A percentile compares a stretch with the other conserved stretches of the same genome.
Conservation (phyloP, 2,329 filamentous ascomycete genomes). For the Penicillium sp. region DNA sequence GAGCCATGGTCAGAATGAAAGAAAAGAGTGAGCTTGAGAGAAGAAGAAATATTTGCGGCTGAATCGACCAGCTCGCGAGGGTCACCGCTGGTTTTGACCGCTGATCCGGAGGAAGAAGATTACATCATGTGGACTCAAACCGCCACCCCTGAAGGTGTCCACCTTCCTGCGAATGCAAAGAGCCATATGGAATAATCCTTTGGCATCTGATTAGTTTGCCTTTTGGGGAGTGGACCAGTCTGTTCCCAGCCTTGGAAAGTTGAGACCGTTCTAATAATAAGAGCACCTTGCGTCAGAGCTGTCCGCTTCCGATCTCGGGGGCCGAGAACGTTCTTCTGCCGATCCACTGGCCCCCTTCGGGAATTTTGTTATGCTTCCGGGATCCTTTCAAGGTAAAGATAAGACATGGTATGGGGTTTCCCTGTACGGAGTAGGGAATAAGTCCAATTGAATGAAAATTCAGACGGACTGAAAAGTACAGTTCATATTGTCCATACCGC, state of each 20-base stretch:
- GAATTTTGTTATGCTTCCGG: not conserved
- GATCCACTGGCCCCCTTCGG: not conserved
- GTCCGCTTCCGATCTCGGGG: conserved; percentile 1
- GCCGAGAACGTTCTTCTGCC: conserved; percentile 2
- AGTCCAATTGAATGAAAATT: not conserved
- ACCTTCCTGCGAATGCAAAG: not conserved
- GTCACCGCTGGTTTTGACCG: conserved; percentile 18
- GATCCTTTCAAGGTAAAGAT: not conserved
- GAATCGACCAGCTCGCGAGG: not conserved
- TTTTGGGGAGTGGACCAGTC: not conserved
- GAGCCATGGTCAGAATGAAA: conserved; percentile 20
- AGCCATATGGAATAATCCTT: not conserved
- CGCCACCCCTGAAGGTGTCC: not conserved
- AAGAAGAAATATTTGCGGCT: not conserved
- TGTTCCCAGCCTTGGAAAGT: not conserved
- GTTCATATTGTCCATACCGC: too few relatives aligned
- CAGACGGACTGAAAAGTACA: not conserved
- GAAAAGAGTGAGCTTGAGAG: conserved; percentile 5
- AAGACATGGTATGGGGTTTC: not conserved
- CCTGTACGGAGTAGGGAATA: not conserved
- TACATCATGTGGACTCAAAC: conserved; percentile 9
- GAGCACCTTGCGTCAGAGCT: not conserved
- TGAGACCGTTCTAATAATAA: not conserved
- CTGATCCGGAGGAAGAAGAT: conserved; percentile 8
- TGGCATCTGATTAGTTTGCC: not conserved